Evolutionary conservation across 1,284 basidiomycete genomes (phyloP), one percentile per base, ranked within the genome.

Genomic region (Entoloma clypeatum): DNA sequence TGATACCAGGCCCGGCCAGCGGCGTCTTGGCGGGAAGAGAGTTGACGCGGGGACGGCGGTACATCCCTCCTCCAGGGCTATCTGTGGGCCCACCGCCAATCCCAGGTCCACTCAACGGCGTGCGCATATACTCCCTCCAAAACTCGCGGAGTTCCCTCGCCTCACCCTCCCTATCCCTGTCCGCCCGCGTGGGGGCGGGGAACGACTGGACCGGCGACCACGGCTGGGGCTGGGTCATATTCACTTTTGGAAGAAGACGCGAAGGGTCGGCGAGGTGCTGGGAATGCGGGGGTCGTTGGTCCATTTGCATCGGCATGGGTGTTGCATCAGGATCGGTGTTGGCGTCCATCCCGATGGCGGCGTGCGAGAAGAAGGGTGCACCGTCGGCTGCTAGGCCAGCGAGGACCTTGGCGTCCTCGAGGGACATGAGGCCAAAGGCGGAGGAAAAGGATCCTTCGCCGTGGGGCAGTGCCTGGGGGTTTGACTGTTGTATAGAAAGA

Each of bases 111-210:
- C 70, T 72, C n/a, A 81, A 58, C 17, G 83, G 84, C 13, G 81
- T 86, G 32, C 76, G 71, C 65, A 87, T 74, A 54, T 81, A 87
- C 52, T 77, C 69, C 60, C 74, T 84, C 86, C 85, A 88, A 52
- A 86, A 79, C 41, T 86, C 81, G 37, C 71, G 67, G 53, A 85
- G 55, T 50, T 86, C 80, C 45, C 71, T 67, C 48, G 68, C 65
- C 34, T 81, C 80, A 22, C 60, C 61, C 31, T 75, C 67, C 51
- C 71, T 59, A n/a, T n/a, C n/a, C n/a, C n/a, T n/a, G n/a, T n/a
- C n/a, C n/a, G n/a, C n/a, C n/a, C n/a, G n/a, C 48, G 67, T 56
- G 19, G 57, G 61, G 19, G 53, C 52, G 28, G 47, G 36, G 39
- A 49, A 19, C 21, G 44, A 30, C n/a, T n/a, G n/a, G n/a, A n/a